Conservation (phyloP, 176 grass and related monocot genomes). For the Oryza meridionalis region DNA sequence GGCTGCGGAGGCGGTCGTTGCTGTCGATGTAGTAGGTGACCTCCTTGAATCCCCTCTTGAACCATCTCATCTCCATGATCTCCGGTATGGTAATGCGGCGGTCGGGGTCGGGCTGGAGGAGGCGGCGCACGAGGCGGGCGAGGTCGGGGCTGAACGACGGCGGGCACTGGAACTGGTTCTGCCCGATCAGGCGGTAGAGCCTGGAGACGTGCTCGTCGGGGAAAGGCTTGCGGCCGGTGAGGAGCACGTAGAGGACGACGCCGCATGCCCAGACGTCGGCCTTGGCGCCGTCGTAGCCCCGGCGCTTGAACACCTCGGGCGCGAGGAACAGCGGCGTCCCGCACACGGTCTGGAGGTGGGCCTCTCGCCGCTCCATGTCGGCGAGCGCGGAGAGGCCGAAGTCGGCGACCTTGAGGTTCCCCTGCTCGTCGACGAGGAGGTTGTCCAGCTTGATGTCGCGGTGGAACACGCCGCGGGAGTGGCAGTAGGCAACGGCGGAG, state of each 20-base stretch:
- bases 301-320: slow-evolving; percentile 49
- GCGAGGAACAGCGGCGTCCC: slow-evolving; percentile 53
- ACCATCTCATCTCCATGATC: slow-evolving; percentile 62
- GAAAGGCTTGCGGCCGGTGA: slow-evolving; percentile 52
- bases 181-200: slow-evolving; percentile 43
- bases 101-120: slow-evolving; percentile 43
- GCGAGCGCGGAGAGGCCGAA: slow-evolving; percentile 62
- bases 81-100: slow-evolving; percentile 48
- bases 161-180: slow-evolving; percentile 46
- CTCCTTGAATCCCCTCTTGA: slow-evolving; percentile 59
- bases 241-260: slow-evolving; percentile 61
- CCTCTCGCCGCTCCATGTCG: slow-evolving; percentile 52
- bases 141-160: slow-evolving; percentile 45
- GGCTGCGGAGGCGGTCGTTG: slow-evolving; percentile 42
- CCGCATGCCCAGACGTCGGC: slow-evolving; percentile 68
- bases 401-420: slow-evolving; percentile 70
- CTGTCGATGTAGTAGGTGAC: slow-evolving; percentile 60
- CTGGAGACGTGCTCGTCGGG: not conserved
- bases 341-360: slow-evolving; percentile 58
- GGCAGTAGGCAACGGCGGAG: slow-evolving; percentile 61
- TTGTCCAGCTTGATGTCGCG: slow-evolving; percentile 82
- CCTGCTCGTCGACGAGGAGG: slow-evolving; percentile 63
- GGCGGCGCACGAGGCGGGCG: slow-evolving; percentile 34
- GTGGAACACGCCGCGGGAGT: slow-evolving; percentile 69
- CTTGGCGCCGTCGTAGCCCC: slow-evolving; percentile 57